A percentile compares a stretch with the other conserved stretches of the same genome.
These are phyloP conservation scores for Tetrapisispora iriomotensis DNA, from an alignment of 805 yeast genomes.

Conservation along the genomic window DNA sequence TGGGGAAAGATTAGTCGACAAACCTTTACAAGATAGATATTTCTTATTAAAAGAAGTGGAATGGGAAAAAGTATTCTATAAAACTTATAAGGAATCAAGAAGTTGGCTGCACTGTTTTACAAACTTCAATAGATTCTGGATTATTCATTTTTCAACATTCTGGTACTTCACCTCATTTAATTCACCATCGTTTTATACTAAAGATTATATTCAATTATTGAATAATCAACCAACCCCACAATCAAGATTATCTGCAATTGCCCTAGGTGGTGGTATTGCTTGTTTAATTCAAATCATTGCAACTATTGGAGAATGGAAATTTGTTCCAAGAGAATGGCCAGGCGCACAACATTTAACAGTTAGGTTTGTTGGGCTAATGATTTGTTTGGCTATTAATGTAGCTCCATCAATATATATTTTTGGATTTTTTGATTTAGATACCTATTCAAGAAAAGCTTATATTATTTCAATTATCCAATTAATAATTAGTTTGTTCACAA, in stretches of 20 bases:
- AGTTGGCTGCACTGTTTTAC: constrained; percentile 67
- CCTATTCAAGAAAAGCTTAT: constrained; percentile 27
- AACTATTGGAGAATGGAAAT: constrained; percentile 44
- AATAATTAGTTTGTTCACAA: constrained; percentile 42
- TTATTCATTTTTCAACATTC: constrained; percentile 60
- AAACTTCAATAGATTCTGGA: constrained; percentile 74
- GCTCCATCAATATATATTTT: constrained; percentile 49
- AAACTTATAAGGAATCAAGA: constrained; percentile 67
- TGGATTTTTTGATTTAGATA: constrained; percentile 24
- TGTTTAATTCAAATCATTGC: constrained; percentile 48
- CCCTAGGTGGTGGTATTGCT: constrained; percentile 60
- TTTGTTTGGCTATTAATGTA: constrained; percentile 36
- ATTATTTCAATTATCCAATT: constrained; percentile 47
- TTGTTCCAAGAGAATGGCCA: constrained; percentile 64
- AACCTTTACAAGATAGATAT: constrained; percentile 49
- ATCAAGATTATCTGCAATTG: constrained; percentile 45
- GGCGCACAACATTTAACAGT: constrained; percentile 54
- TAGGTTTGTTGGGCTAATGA: constrained; percentile 36
- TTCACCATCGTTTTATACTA: constrained; percentile 57
- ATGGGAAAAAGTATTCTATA: constrained; percentile 62
- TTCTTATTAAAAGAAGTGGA: constrained; percentile 40
- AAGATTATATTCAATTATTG: constrained; percentile 39
- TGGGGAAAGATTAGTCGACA: constrained; percentile 41
- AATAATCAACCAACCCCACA: constrained; percentile 55
- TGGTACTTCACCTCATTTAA: constrained; percentile 71